Base-by-base conservation (phyloP, 2,329 filamentous ascomycete genomes). In the Domatiomyces globalis region DNA sequence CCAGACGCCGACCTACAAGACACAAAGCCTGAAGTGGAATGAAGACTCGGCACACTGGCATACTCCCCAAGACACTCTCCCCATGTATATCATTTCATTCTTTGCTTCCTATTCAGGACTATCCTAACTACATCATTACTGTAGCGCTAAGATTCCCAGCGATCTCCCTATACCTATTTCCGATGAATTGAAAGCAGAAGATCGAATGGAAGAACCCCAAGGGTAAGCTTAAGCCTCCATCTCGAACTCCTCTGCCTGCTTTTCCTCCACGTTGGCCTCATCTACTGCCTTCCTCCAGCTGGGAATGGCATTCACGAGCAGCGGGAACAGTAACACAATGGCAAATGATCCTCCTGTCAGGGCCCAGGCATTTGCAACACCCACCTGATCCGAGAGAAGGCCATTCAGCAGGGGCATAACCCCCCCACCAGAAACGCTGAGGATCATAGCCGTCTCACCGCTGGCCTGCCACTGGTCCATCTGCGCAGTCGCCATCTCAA, bases 401-500 rank as follows among this genome's bases (percentile, higher is more conserved):
- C 51, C 54, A 52, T 56, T 60, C 48, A 60, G 18, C 4, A 55
- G 49, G 7, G 56, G 58, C 43, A 57, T 53, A n/a, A 60, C 22
- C n/a, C 54, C 58, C 17, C 58, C 58, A 17, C 57, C 57, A 27
- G 52, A 60, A 43, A 60, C 58, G 46, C 54, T 55, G 50, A 58
- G 43, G 29, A 57, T 58, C 50, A 58, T 56, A 18, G 56, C 27
- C 2, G 56, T 55, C 54, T 60, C 58, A 46, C 52, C 56, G 9
- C 54, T 54, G 8, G 58, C 51, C 17, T 53, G 58, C 56, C 58
- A 60, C 45, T 58, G 53, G 10, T 54, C 56, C 33, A 54, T 51
- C 10, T 47, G 49, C 22, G 58, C 53, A 1, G 56, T 57, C 25
- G 58, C 54, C 22, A 50, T 57, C 51, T 60, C 81, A 57, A 88